Conservation (phyloP, 768 basidiomycete species). For the Rubroboletus satanas region DNA sequence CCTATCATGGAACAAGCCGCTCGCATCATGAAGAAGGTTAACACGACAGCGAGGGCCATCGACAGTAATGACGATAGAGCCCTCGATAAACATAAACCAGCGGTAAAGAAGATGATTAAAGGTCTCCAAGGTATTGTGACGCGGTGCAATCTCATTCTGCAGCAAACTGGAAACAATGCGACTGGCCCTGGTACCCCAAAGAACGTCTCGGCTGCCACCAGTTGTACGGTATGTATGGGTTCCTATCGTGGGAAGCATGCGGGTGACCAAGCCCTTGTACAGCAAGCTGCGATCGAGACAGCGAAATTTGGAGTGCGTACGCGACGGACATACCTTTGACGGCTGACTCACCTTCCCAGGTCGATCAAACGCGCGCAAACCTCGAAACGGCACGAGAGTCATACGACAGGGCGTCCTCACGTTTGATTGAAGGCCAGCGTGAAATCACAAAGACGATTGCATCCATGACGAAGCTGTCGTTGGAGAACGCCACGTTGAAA, state of each 20-base stretch:
- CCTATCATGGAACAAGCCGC: conserved; percentile 7
- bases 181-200: conserved; percentile 16
- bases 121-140: conserved; percentile 14
- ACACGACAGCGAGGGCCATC: conserved; percentile 4
- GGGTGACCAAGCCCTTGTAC: not conserved
- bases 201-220: not conserved
- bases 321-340: not conserved
- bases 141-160: conserved; percentile 18
- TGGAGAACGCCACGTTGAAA: conserved; percentile 18
- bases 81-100: conserved; percentile 2
- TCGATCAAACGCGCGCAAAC: conserved; percentile 21
- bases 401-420: conserved; percentile 10
- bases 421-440: conserved; percentile 17
- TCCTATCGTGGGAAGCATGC: not conserved
- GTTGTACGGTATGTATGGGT: not conserved
- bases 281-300: conserved; percentile 12
- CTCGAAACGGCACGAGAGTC: conserved; percentile 17
- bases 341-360: not conserved
- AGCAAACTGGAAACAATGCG: conserved; percentile 11
- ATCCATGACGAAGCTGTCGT: conserved; percentile 16
- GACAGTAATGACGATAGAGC: not conserved
- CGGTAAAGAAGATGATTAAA: conserved; percentile 14
- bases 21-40: not conserved
- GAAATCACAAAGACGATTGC: conserved; percentile 19
- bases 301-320: conserved; percentile 11